Conservation (phyloP, 176 grass and related monocot genomes). For the Coix lacrymajobi region DNA sequence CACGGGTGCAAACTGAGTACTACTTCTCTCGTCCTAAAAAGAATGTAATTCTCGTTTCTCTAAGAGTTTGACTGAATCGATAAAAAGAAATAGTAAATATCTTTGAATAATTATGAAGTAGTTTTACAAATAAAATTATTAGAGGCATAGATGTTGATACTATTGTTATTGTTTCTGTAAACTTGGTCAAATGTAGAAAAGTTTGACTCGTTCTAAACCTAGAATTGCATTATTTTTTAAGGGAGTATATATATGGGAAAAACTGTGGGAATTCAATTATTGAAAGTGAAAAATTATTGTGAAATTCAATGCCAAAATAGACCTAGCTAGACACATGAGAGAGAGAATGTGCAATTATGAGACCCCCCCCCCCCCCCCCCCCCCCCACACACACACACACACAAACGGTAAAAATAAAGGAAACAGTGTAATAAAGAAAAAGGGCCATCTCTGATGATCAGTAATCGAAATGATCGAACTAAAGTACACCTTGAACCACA, state of each 20-base stretch:
- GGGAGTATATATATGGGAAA: neutral
- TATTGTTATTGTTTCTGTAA: neutral
- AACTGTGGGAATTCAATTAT: neutral
- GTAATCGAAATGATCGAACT: constrained; percentile 3
- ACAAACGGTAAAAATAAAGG: neutral
- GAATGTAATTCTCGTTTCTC: no score
- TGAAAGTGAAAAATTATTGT: neutral
- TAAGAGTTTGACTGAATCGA: neutral
- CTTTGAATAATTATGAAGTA: neutral
- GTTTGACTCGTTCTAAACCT: neutral
- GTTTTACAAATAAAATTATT: neutral
- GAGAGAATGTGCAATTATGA: neutral
- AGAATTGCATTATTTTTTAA: neutral
- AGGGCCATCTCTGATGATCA: neutral
- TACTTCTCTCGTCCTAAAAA: no score
- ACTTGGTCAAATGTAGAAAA: neutral
- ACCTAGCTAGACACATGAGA: neutral
- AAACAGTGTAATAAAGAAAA: neutral
- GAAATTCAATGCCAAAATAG: neutral
- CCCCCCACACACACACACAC: no score
- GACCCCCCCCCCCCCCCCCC: no score
- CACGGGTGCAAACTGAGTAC: no score
- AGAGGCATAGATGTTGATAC: neutral
- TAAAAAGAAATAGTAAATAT: neutral
- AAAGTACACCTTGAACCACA: constrained; percentile 9